Evolutionary conservation across 768 basidiomycete species (phyloP), one percentile per base, ranked within the genome.

Genomic region (Amanita polypyramis): DNA sequence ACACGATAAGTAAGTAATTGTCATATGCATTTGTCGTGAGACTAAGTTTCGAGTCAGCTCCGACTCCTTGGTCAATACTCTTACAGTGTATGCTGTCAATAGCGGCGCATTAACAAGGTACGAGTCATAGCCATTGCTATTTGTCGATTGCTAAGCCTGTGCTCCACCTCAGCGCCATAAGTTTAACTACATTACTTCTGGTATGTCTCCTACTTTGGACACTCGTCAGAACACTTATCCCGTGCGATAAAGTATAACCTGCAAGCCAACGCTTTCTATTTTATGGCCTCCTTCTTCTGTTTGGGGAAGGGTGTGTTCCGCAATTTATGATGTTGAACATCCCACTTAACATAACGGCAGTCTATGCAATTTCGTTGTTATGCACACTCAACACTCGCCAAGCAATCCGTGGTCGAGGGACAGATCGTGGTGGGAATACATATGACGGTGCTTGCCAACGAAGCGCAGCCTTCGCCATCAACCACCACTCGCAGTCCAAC

Each of bases 41-140:
- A 44, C 14, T 44, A 5, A 12, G 39, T 23, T 11, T 11, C 14
- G 11, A 17, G 27, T 15, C 56, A 82, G 79, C 44, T 70, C 74
- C 23, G 72, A 82, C 58, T 69, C 76, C 1, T 61, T 81, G n/a
- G 70, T 82, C 30, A 77, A 74, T 51, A 68, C 56, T 2, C 61
- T 84, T 25, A 76, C 67, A 6, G 55, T 77, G n/a, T 80, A 80
- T 50, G 79, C 80, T 12, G 62, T 83, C 35, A 80, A 77, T 51
- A 82, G 80, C 0, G 81, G 81, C 15, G 63, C 67, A 4, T 46
- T 82, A 43, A 79, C 78, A n/a, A 77, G 77, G 79, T 73, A 54
- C 42, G 59, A 60, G 41, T 39, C 14, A 50, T 20, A 30, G 2
- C 10, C 48, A 15, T 14, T 44, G 4, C 5, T 3, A 33, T n/a